Evolutionary conservation across 331 rosid species (phyloP).

Genomic region (Stylosanthes scabra): DNA sequence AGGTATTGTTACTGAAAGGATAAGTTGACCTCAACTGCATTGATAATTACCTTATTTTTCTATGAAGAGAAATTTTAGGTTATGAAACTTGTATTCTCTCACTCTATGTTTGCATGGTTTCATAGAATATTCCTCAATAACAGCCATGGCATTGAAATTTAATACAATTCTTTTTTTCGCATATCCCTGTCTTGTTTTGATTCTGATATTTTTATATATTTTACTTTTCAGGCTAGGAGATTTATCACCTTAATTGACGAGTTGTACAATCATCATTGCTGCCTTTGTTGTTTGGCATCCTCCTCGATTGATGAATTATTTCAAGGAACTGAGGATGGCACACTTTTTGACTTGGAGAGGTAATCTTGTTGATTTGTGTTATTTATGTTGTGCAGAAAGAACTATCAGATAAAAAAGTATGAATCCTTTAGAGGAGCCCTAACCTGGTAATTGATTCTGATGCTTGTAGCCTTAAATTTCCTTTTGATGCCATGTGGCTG

Average conservation of each 20-base stretch:
- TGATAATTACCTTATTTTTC: constrained; percentile 20
- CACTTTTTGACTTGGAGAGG: constrained; percentile 98
- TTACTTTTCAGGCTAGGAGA: constrained; percentile 75
- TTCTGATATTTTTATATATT: neutral
- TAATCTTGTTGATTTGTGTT: constrained; percentile 37
- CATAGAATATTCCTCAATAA: constrained; percentile 23
- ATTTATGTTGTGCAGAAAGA: constrained; percentile 29
- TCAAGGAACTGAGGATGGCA: constrained; percentile 97
- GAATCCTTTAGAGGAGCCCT: constrained; percentile 19
- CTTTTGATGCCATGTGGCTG: constrained; percentile 4
- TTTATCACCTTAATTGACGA: constrained; percentile 94
- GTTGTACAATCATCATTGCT: constrained; percentile 89
- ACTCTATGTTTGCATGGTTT: constrained; percentile 18
- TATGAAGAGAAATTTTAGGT: constrained; percentile 3
- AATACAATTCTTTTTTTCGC: constrained; percentile 2
- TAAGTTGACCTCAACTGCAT: constrained; percentile 16
- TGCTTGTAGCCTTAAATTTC: neutral
- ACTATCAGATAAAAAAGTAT: constrained; percentile 17
- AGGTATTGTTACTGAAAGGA: constrained; percentile 56
- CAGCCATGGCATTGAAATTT: constrained; percentile 7
- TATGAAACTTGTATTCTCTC: constrained; percentile 24
- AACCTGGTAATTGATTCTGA: constrained; percentile 19
- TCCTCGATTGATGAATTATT: constrained; percentile 87
- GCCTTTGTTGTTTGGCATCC: constrained; percentile 81
- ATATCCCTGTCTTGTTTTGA: constrained; percentile 29